Conservation (phyloP, 1,284 basidiomycete species). For the Tilletia horrida region DNA sequence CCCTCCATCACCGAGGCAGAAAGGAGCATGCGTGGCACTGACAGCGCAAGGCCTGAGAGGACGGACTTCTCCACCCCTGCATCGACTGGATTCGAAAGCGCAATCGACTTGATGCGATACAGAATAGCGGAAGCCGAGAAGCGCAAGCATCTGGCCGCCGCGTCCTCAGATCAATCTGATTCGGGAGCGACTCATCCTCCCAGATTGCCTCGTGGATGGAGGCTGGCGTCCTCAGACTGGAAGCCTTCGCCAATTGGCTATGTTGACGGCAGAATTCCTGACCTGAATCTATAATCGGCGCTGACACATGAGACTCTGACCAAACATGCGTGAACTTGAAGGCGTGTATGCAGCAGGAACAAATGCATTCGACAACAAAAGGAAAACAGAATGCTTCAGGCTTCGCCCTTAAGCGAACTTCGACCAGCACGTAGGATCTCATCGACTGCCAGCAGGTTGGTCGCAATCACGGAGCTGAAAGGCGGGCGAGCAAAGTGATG, state of each 20-base stretch:
- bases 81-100: conserved; percentile 22
- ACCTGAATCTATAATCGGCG: not conserved
- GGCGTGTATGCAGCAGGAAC: too few relatives aligned
- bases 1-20: conserved; percentile 22
- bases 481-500: conserved; percentile 21
- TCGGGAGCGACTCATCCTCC: not conserved
- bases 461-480: conserved; percentile 86
- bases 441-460: conserved; percentile 90
- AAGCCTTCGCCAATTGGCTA: conserved; percentile 19
- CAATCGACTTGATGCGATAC: conserved; percentile 25
- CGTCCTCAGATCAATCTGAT: too few relatives aligned
- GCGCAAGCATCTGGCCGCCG: not conserved
- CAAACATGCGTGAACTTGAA: too few relatives aligned
- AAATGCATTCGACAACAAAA: too few relatives aligned
- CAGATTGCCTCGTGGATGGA: conserved; percentile 19
- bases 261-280: conserved; percentile 15
- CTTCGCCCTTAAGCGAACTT: conserved; percentile 42
- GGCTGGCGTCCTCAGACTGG: conserved; percentile 4
- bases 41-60: too few relatives aligned
- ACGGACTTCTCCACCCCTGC: too few relatives aligned
- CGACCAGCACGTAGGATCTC: conserved; percentile 86
- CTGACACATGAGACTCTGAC: too few relatives aligned
- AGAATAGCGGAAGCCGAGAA: conserved; percentile 14
- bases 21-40: not conserved
- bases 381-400: not conserved